phyloP scores from a whole-genome alignment of 2,329 filamentous ascomycete species.

The Exophiala calicioides region DNA sequence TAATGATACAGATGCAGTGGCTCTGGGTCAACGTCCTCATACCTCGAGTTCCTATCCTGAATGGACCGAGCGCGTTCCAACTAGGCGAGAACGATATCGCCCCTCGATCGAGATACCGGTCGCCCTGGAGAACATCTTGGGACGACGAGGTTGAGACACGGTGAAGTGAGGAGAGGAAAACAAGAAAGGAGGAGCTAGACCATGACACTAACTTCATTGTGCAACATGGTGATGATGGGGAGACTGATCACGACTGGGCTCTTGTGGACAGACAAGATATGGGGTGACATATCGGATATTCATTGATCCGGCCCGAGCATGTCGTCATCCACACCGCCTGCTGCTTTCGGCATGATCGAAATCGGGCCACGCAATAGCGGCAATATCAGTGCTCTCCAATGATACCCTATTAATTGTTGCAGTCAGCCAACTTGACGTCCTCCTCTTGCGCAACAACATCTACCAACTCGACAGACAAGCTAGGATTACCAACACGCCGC shows the following conservation, averaged over 20 bases:
- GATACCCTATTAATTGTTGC: neutral
- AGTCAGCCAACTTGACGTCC: neutral
- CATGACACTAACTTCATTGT: slow-evolving; percentile 11
- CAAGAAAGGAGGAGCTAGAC: slow-evolving; percentile 1
- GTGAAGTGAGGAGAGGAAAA: neutral
- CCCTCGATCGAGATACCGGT: neutral
- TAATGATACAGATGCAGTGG: neutral
- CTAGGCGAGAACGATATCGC: slow-evolving; percentile 32
- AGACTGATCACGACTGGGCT: slow-evolving; percentile 1
- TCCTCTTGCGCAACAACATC: neutral
- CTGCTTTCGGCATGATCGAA: slow-evolving; percentile 15
- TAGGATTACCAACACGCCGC: neutral
- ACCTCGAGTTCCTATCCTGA: slow-evolving; percentile 61
- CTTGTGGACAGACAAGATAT: neutral
- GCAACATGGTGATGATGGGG: slow-evolving; percentile 4
- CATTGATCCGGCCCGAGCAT: slow-evolving; percentile 8
- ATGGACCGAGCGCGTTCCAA: slow-evolving; percentile 60
- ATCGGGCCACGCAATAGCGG: slow-evolving; percentile 8
- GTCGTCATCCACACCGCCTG: slow-evolving; percentile 4
- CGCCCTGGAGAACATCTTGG: slow-evolving; percentile 9
- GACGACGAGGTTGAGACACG: neutral
- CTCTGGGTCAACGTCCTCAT: slow-evolving; percentile 23
- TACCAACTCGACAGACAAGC: neutral
- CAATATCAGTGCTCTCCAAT: neutral
- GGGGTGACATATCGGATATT: slow-evolving; percentile 6